Base-by-base conservation (phyloP, 805 yeast species). In the Myxozyma geophila region DNA sequence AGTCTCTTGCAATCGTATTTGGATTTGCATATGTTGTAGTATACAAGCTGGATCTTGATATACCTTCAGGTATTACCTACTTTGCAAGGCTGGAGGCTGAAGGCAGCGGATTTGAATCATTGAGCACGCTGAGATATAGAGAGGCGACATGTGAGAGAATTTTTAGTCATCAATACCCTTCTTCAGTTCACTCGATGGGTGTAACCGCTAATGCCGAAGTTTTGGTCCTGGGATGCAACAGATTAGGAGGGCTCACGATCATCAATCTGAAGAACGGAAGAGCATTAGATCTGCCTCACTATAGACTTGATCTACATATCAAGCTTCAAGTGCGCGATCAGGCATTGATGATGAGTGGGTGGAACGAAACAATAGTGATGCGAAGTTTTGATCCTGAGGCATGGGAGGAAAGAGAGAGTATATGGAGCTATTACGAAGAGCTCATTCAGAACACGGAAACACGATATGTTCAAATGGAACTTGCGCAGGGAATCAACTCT, bases 211-310 rank as follows among this genome's bases (percentile, higher is more conserved):
- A 54, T 19, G 66, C 64, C 13, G 69, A 62, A 39, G 54, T 69
- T 48, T 54, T 69, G 10, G 67, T 70, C 8, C 40, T 70, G 13
- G 67, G 70, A 1, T 54, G 66, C 28, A 47, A 53, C n/a, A 53
- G 72, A 17, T 58, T 69, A 6, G 72, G 72, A n/a, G 72, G 72
- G 10, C 59, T 69, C 28, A 53, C 59, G 17, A 51, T 66, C 40
- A 57, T 69, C 53, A 55, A 69, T 40, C 60, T 64, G 12, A 37
- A 49, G 23, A 59, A 69, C 6, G 67, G 66, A 5, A 54, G 28
- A 4, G 70, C 65, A 40, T 21, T 65, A 9, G 72, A 69, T 21
- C 39, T 69, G 40, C 72, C 72, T 12, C 72, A 69, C 48, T 69
- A 69, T 58, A 52, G 71, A 36, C 61, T 69, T 35, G 72, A 67